Percentiles rank a stretch among this genome's conserved stretches.
These are phyloP conservation scores for Dalbergia cochinchinensis DNA, from an alignment of 306 rosid genomes.

Conservation along the genomic window DNA sequence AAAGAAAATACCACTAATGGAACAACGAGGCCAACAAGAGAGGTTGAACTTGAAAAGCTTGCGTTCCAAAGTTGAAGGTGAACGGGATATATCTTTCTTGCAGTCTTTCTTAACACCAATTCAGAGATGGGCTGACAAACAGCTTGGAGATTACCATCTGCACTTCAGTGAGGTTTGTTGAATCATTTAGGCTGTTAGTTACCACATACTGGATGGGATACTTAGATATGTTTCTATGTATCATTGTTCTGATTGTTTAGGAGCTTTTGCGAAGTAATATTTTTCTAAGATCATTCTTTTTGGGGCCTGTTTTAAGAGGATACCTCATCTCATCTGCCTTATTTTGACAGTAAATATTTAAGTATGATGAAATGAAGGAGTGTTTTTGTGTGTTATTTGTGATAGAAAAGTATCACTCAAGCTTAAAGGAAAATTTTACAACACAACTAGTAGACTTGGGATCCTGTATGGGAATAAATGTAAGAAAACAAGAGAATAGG, in stretches of 20 bases:
- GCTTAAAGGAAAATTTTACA: background rate
- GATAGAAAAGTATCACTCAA: background rate
- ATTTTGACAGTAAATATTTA: conserved; percentile 9
- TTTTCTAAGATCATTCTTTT: conserved; percentile 36
- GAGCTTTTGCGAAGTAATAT: conserved; percentile 32
- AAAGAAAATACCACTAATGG: conserved; percentile 93
- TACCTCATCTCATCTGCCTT: conserved; percentile 9
- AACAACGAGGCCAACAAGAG: conserved; percentile 95
- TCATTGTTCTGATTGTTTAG: conserved; percentile 24
- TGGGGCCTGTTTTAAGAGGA: conserved; percentile 14
- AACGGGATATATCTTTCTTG: conserved; percentile 75
- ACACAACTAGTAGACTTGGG: no score
- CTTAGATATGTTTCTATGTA: conserved; percentile 39
- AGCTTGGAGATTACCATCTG: conserved; percentile 92
- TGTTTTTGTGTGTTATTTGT: no score
- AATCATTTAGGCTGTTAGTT: conserved; percentile 38
- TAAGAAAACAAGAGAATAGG: no score
- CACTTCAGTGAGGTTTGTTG: conserved; percentile 85
- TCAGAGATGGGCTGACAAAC: conserved; percentile 89
- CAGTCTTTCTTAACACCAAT: conserved; percentile 86
- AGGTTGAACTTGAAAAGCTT: conserved; percentile 84
- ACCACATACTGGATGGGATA: conserved; percentile 14
- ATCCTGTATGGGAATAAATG: no score
- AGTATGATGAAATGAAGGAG: background rate
- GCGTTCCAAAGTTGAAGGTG: conserved; percentile 75